These are phyloP conservation scores for Blastobotrys illinoisensis DNA, from an alignment of 1,139 yeast species.

Conservation along the genomic window DNA sequence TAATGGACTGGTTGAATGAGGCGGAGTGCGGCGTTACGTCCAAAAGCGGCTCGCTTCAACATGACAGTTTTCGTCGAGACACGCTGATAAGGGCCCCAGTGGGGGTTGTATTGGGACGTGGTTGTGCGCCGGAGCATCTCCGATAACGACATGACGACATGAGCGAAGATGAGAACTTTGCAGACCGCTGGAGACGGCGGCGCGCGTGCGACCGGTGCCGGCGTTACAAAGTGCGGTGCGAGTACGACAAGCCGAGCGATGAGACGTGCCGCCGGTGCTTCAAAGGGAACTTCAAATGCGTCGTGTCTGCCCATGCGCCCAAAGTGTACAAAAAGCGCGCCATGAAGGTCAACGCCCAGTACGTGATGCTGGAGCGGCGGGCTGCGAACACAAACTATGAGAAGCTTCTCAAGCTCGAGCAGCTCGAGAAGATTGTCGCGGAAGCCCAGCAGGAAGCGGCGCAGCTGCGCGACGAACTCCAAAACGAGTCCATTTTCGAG, in stretches of 20 bases:
- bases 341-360: not conserved
- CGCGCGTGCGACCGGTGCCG: slow-evolving; percentile 58
- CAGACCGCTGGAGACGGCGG: slow-evolving; percentile 38
- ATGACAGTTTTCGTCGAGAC: not conserved
- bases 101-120: too few relatives aligned
- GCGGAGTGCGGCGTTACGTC: not conserved
- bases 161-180: slow-evolving; percentile 1
- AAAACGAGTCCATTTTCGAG: slow-evolving; percentile 1
- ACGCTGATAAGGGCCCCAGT: too few relatives aligned
- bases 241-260: slow-evolving; percentile 44
- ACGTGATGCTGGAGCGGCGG: slow-evolving; percentile 1
- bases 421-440: slow-evolving; percentile 2
- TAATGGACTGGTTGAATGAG: too few relatives aligned
- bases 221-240: slow-evolving; percentile 50
- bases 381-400: slow-evolving; percentile 4
- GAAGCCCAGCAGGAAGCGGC: slow-evolving; percentile 7
- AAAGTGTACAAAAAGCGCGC: slow-evolving; percentile 5
- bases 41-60: not conserved
- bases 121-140: not conserved
- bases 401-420: slow-evolving; percentile 3
- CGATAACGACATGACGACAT: not conserved
- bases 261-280: slow-evolving; percentile 46
- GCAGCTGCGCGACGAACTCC: not conserved
- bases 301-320: slow-evolving; percentile 6
- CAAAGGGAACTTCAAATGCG: slow-evolving; percentile 29